phyloP scores from a whole-genome alignment of 805 yeast genomes.

The Starmerella potacharoeniae region DNA sequence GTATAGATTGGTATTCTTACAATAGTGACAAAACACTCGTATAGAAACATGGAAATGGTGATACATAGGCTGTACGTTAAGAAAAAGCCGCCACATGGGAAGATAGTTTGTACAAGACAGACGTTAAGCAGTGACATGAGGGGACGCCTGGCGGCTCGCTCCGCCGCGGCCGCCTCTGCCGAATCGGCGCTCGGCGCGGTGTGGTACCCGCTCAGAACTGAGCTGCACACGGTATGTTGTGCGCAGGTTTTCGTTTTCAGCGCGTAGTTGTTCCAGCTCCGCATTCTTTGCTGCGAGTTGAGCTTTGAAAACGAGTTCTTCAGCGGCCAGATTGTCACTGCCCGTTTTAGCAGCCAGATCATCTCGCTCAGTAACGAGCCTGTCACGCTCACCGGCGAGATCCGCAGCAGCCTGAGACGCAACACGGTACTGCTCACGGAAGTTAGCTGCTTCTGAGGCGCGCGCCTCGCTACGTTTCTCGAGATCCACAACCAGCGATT shows the following conservation, averaged over 20 bases:
- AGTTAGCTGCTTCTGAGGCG: conserved; percentile 21
- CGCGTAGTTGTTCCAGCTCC: conserved; percentile 23
- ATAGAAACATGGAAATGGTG: no score
- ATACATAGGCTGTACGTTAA: no score
- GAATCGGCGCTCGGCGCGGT: conserved; percentile 10
- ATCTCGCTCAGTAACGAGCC: conserved; percentile 28
- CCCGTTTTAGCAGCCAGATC: conserved; percentile 38
- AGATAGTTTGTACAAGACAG: no score
- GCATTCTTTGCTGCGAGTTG: conserved; percentile 26
- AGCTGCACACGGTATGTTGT: conserved; percentile 25
- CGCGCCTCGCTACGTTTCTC: not conserved
- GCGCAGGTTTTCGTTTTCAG: conserved; percentile 24
- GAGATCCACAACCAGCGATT: not conserved
- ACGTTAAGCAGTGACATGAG: conserved; percentile 1
- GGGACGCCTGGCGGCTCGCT: conserved; percentile 11
- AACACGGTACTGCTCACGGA: conserved; percentile 35
- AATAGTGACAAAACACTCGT: not conserved
- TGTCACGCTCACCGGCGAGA: conserved; percentile 21
- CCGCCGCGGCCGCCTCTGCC: conserved; percentile 18
- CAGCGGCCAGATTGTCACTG: conserved; percentile 22
- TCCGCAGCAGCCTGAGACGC: conserved; percentile 25
- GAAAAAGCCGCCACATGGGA: no score
- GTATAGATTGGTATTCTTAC: conserved; percentile 42
- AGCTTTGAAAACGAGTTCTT: conserved; percentile 24
- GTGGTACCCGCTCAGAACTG: conserved; percentile 1